Evolutionary conservation across 2,329 filamentous ascomycete genomes (phyloP).

Genomic region (Microdochium nivale): DNA sequence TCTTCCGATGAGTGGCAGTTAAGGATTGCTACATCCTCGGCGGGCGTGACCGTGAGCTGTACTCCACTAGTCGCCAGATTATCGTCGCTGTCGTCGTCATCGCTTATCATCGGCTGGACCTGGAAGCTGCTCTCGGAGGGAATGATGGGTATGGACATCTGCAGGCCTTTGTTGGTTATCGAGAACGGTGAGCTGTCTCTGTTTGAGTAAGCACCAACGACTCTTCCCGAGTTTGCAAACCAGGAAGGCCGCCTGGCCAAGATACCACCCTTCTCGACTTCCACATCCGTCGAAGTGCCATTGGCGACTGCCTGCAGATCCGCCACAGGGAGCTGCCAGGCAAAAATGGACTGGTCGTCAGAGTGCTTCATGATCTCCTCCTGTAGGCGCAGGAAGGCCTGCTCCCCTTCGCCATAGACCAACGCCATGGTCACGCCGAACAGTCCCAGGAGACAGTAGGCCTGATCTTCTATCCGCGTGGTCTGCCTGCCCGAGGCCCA

Average conservation of each 20-base stretch:
- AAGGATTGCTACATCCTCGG: not conserved
- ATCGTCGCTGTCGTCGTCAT: not conserved
- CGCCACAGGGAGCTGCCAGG: not conserved
- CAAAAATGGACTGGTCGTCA: conserved; percentile 2
- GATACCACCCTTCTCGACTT: not conserved
- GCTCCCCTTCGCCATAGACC: conserved; percentile 4
- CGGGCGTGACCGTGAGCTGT: not conserved
- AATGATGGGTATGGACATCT: not conserved
- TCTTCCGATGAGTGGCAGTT: not conserved
- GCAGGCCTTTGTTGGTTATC: not conserved
- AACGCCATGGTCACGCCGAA: conserved; percentile 6
- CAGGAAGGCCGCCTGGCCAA: not conserved
- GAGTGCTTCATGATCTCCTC: conserved; percentile 1
- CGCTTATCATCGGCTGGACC: not conserved
- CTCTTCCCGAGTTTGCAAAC: not conserved
- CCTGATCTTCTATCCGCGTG: conserved; percentile 4
- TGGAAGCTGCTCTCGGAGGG: not conserved
- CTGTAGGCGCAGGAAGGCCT: conserved; percentile 4
- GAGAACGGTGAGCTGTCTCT: not conserved
- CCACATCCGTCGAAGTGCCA: not conserved
- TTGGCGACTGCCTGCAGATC: not conserved
- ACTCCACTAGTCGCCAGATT: not conserved
- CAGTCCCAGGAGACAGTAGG: conserved; percentile 7
- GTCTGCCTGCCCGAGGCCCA: conserved; percentile 6
- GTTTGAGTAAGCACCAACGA: not conserved